These are phyloP conservation scores for Neofusicoccum kwambonambiense DNA, from an alignment of 2,329 filamentous ascomycete genomes.

Conservation along the genomic window DNA sequence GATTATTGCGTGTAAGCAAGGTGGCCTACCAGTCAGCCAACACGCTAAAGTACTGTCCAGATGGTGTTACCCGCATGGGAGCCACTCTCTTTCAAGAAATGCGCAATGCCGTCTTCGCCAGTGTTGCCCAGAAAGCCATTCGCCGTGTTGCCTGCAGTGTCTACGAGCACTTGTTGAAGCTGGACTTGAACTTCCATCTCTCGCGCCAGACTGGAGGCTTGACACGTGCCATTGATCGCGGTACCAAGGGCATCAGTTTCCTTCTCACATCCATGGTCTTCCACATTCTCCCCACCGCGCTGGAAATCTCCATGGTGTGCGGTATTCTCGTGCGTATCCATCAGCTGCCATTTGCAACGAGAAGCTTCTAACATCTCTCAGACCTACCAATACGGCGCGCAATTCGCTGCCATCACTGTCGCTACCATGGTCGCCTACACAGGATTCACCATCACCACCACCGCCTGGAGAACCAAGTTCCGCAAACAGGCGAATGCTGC, in stretches of 20 bases:
- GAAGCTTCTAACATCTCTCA: slow-evolving; percentile 25
- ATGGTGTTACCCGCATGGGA: slow-evolving; percentile 84
- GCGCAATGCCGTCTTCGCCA: slow-evolving; percentile 94
- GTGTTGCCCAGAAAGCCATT: slow-evolving; percentile 95
- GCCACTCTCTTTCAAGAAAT: slow-evolving; percentile 90
- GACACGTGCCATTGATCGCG: slow-evolving; percentile 90
- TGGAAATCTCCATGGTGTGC: slow-evolving; percentile 95
- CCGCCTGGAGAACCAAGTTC: slow-evolving; percentile 96
- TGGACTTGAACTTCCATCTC: slow-evolving; percentile 93
- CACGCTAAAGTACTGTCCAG: slow-evolving; percentile 37
- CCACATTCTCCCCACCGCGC: slow-evolving; percentile 86
- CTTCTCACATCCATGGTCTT: slow-evolving; percentile 97
- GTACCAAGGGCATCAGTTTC: slow-evolving; percentile 98
- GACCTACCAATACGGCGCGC: slow-evolving; percentile 90
- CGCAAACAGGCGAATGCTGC: slow-evolving; percentile 92
- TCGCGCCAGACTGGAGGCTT: slow-evolving; percentile 92
- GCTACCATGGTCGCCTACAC: slow-evolving; percentile 91
- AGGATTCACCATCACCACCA: slow-evolving; percentile 95
- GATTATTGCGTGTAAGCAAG: slow-evolving; percentile 73
- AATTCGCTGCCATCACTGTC: slow-evolving; percentile 88
- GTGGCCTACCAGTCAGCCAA: not conserved
- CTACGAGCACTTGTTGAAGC: slow-evolving; percentile 81
- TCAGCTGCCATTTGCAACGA: not conserved
- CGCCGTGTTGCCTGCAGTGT: slow-evolving; percentile 87
- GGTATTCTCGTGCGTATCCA: slow-evolving; percentile 67